phyloP scores from a whole-genome alignment of 306 rosid species.

The Fragaria iinumae region DNA sequence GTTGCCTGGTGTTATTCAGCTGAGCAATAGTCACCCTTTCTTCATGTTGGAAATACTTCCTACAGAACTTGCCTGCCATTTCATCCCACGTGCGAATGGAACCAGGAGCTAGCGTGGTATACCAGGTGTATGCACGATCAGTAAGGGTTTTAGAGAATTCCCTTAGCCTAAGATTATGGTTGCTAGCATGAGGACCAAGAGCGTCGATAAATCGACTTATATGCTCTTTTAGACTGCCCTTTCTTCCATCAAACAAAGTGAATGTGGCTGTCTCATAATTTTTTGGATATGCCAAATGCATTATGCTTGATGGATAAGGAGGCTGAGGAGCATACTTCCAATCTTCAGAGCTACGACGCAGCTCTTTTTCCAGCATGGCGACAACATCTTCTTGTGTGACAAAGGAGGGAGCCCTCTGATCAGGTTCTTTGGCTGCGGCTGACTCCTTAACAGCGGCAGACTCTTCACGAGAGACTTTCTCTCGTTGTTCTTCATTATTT shows the following conservation, averaged over 20 bases:
- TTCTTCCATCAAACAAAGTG: background rate
- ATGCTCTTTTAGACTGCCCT: background rate
- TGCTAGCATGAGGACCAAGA: background rate
- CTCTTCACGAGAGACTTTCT: no score
- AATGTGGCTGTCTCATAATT: background rate
- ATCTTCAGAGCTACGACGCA: background rate
- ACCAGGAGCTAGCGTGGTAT: background rate
- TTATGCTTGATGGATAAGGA: background rate
- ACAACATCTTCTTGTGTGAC: background rate
- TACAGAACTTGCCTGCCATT: background rate
- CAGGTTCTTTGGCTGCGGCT: background rate
- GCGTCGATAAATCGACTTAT: background rate
- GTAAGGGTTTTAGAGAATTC: background rate
- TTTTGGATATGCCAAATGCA: background rate
- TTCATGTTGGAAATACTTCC: background rate
- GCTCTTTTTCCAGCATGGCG: background rate
- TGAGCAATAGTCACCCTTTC: no score
- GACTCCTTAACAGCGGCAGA: background rate
- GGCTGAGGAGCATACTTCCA: background rate
- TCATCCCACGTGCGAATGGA: background rate
- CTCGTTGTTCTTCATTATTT: no score
- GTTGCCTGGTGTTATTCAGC: no score
- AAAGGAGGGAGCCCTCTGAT: background rate
- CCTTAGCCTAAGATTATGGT: background rate
- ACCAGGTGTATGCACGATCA: background rate